Evolutionary conservation across 805 yeast genomes (phyloP).

Genomic region (Peterozyma toletana): DNA sequence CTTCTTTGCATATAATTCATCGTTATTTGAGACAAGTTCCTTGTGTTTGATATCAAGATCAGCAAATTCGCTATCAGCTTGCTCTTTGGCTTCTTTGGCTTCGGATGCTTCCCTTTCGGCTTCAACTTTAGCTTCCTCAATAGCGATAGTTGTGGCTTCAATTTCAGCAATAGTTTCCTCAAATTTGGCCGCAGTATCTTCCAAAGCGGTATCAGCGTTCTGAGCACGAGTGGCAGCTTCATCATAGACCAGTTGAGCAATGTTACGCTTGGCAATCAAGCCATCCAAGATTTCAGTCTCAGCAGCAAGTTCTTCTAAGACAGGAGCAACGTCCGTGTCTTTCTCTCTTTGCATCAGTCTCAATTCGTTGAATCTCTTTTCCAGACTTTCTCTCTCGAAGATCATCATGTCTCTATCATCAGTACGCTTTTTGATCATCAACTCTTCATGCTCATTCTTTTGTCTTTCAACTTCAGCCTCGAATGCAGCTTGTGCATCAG

Average conservation of each 20-base stretch:
- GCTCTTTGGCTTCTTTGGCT: conserved; percentile 15
- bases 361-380: conserved; percentile 36
- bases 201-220: conserved; percentile 31
- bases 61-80: conserved; percentile 10
- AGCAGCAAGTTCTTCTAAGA: conserved; percentile 40
- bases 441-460: conserved; percentile 30
- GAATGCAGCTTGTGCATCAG: conserved; percentile 37
- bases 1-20: conserved; percentile 33
- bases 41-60: conserved; percentile 20
- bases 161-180: conserved; percentile 33
- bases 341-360: conserved; percentile 41
- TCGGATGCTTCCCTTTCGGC: conserved; percentile 21
- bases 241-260: conserved; percentile 33
- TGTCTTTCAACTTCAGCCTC: conserved; percentile 29
- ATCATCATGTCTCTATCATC: conserved; percentile 34
- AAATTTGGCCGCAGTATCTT: conserved; percentile 35
- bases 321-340: conserved; percentile 48
- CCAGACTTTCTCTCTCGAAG: conserved; percentile 36
- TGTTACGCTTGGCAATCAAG: conserved; percentile 42
- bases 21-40: conserved; percentile 21
- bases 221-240: conserved; percentile 39
- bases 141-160: conserved; percentile 23
- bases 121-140: conserved; percentile 17
- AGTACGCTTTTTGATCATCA: conserved; percentile 33
- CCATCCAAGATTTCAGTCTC: conserved; percentile 44